phyloP scores from a whole-genome alignment of 2,329 filamentous ascomycete genomes.

The Penicillium sp. region DNA sequence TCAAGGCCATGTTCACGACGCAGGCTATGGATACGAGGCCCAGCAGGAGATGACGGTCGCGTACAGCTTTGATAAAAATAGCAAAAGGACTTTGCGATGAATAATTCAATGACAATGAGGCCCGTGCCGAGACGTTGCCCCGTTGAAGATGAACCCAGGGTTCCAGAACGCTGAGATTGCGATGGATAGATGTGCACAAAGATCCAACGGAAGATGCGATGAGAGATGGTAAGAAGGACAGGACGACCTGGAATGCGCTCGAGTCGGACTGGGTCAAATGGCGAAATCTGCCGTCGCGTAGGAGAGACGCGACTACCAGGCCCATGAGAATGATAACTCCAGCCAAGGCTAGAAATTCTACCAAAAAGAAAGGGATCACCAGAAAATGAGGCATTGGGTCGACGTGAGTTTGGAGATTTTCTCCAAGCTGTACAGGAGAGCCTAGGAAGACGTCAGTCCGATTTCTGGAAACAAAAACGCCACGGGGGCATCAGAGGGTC shows the following conservation, averaged over 20 bases:
- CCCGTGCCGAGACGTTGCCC: slow-evolving; percentile 27
- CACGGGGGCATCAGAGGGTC: neutral
- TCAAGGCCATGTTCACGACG: slow-evolving; percentile 32
- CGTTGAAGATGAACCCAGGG: slow-evolving; percentile 40
- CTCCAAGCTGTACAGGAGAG: slow-evolving; percentile 27
- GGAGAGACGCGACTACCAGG: slow-evolving; percentile 30
- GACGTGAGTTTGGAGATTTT: slow-evolving; percentile 25
- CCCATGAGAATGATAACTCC: slow-evolving; percentile 35
- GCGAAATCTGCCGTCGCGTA: slow-evolving; percentile 31
- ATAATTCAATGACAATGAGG: slow-evolving; percentile 36
- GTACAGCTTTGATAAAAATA: slow-evolving; percentile 31
- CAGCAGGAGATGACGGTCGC: slow-evolving; percentile 30
- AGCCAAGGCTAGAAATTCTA: slow-evolving; percentile 35
- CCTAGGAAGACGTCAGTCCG: slow-evolving; percentile 13
- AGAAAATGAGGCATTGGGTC: slow-evolving; percentile 39
- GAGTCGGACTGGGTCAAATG: slow-evolving; percentile 35
- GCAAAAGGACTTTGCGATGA: slow-evolving; percentile 35
- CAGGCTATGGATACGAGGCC: slow-evolving; percentile 34
- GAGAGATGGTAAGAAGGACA: slow-evolving; percentile 35
- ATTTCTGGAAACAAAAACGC: neutral
- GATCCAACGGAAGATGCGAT: slow-evolving; percentile 36
- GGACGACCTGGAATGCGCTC: slow-evolving; percentile 33
- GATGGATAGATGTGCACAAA: slow-evolving; percentile 37
- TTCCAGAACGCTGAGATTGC: slow-evolving; percentile 37
- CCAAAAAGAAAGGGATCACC: slow-evolving; percentile 35